Conservation (phyloP, 306 rosid genomes). For the Prunus mira region DNA sequence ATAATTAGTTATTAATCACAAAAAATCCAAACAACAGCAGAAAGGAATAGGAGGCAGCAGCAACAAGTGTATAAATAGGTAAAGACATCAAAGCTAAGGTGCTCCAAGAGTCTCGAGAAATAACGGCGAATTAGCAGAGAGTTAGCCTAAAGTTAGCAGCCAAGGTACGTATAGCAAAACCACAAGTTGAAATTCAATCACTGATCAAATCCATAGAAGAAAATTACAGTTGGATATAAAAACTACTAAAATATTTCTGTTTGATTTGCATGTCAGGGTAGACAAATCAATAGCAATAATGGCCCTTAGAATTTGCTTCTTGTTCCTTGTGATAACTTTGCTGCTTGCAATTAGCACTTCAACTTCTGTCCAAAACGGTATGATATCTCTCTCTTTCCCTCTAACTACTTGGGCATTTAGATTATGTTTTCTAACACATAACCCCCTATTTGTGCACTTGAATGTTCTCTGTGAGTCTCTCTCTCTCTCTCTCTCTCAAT, state of each 20-base stretch:
- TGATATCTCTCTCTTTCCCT: constrained; percentile 3
- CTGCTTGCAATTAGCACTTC: background rate
- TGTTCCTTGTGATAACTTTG: background rate
- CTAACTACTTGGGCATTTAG: background rate
- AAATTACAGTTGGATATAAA: background rate
- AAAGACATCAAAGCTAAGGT: constrained; percentile 7
- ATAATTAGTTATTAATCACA: background rate
- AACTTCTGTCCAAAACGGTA: constrained; percentile 12
- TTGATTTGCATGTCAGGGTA: background rate
- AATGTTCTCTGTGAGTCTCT: background rate
- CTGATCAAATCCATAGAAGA: background rate
- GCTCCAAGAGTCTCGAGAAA: constrained; percentile 17
- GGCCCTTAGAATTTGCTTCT: background rate
- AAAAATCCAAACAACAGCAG: background rate
- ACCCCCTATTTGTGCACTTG: background rate
- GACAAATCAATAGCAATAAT: background rate
- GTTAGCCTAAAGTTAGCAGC: background rate
- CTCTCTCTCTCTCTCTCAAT: background rate
- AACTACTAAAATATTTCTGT: background rate
- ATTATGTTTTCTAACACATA: background rate
- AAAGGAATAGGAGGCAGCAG: background rate
- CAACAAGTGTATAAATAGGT: constrained; percentile 21
- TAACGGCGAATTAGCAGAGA: background rate
- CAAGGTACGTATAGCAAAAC: background rate
- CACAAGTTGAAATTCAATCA: background rate